These are phyloP conservation scores for Wallacemonas collosoma DNA, from an alignment of 208 protist genomes.

Conservation along the genomic window DNA sequence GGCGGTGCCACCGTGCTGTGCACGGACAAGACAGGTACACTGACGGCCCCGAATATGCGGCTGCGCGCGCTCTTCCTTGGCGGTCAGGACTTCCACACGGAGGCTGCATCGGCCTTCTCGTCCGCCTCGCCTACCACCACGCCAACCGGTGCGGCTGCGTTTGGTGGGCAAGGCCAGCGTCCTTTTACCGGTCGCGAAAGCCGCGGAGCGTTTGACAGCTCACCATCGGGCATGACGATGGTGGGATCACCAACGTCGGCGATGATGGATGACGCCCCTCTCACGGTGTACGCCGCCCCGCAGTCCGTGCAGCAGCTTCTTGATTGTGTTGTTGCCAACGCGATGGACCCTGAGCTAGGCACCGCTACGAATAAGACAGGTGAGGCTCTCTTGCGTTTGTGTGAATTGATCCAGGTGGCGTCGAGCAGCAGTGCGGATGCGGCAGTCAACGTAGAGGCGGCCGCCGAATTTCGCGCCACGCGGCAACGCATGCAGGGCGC, in stretches of 20 bases:
- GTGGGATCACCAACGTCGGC: not conserved
- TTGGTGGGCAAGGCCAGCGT: not conserved
- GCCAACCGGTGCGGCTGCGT: slow-evolving; percentile 1
- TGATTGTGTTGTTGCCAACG: slow-evolving; percentile 65
- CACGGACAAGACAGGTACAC: slow-evolving; percentile 95
- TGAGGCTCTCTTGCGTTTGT: slow-evolving; percentile 61
- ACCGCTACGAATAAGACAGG: slow-evolving; percentile 68
- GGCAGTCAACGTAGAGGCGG: not conserved
- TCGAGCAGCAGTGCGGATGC: not conserved
- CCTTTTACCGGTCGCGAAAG: no score
- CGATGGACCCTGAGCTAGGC: slow-evolving; percentile 61
- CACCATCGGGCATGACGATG: no score
- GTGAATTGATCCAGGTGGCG: slow-evolving; percentile 18
- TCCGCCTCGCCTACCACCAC: not conserved
- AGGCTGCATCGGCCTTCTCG: slow-evolving; percentile 2
- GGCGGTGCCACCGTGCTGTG: slow-evolving; percentile 94
- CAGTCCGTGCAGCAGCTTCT: slow-evolving; percentile 44
- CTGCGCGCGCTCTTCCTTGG: slow-evolving; percentile 63
- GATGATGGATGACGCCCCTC: slow-evolving; percentile 8
- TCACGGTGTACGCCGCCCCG: slow-evolving; percentile 29
- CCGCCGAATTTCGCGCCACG: slow-evolving; percentile 26
- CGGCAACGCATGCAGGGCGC: slow-evolving; percentile 26
- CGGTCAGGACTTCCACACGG: slow-evolving; percentile 27
- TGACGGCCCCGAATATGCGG: slow-evolving; percentile 94
- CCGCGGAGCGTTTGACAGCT: no score